Evolutionary conservation across 805 yeast species (phyloP).

Genomic region (Starmerella ratchasimensis): DNA sequence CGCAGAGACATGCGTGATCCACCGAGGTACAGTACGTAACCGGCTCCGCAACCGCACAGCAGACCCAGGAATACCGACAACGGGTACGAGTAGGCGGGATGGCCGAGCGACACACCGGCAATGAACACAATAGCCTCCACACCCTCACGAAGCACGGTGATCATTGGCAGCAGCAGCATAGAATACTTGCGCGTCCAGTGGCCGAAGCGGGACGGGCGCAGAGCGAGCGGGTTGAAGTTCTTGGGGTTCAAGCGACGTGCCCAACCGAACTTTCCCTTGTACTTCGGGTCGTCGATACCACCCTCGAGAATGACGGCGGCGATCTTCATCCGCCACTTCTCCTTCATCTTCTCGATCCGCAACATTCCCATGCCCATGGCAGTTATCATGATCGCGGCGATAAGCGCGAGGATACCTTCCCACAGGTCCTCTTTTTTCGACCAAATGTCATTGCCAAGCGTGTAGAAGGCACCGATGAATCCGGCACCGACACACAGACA

Average conservation of each 20-base stretch:
- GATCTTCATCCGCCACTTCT: constrained; percentile 90
- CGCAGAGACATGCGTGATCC: constrained; percentile 77
- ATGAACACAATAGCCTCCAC: constrained; percentile 91
- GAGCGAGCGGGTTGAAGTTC: constrained; percentile 18
- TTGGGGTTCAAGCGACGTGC: constrained; percentile 12
- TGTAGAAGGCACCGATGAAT: constrained; percentile 85
- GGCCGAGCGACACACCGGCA: constrained; percentile 80
- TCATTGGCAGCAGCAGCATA: constrained; percentile 77
- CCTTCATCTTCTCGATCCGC: constrained; percentile 90
- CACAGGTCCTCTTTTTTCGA: constrained; percentile 78
- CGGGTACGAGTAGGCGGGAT: constrained; percentile 66
- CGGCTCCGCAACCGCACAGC: constrained; percentile 61
- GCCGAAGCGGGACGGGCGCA: constrained; percentile 19
- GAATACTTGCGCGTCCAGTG: constrained; percentile 55
- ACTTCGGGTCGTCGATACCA: constrained; percentile 18
- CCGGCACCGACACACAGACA: constrained; percentile 84
- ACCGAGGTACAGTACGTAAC: constrained; percentile 60
- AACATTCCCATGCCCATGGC: constrained; percentile 95
- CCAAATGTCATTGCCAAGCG: constrained; percentile 72
- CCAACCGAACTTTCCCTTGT: constrained; percentile 15
- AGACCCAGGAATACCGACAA: constrained; percentile 84
- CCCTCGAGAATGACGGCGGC: constrained; percentile 62
- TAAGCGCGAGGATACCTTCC: constrained; percentile 90
- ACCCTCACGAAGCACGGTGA: constrained; percentile 93
- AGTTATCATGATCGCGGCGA: constrained; percentile 81